Evolutionary conservation across 2,329 filamentous ascomycete genomes (phyloP), one percentile per base, ranked within the genome.

Genomic region (Pyrenochaeta sp.): DNA sequence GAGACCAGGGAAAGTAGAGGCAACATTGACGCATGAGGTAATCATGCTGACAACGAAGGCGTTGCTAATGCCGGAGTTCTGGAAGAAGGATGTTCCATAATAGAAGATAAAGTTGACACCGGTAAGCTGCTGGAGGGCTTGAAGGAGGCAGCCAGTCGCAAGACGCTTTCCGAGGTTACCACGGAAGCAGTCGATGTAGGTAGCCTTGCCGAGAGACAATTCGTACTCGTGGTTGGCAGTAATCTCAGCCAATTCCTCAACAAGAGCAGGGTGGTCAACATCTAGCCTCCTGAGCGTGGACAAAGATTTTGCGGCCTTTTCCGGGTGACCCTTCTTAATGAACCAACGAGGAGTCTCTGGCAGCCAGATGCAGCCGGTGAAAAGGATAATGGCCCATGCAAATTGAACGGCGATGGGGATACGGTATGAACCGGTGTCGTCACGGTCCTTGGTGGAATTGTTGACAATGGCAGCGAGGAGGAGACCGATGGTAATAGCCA

Each of bases 361-460:
- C 5, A 94, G 81, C 52, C 92, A 79, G 42, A 90, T 77, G 46
- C 70, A 77, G 19, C 75, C 91, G 24, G 85, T 75, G 24, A 88
- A 85, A 32, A 93, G 81, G 51, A 93, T 84, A 53, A 90, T 82
- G 13, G 90, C 90, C 84, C 90, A 93, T 0, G 87, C 83, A 60
- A 93, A 86, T 74, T 93, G 91, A 4, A 93, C 82, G 32, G 88
- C 89, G 49, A 93, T 85, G 3, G 91, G 91, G 46, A 93, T 92
- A 40, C 90, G 88, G 74, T 92, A 94, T 2, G 90, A 88, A 2
- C 86, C 84, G 10, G 86, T 79, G 44, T 88, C 82, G 2, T 81
- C 64, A 39, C 91, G 81, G 50, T 83, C 44, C 58, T 79, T 78
- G 1, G 89, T 90, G 7, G 86, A 78, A 54, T 91, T 90, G 73